Percentiles rank a stretch among this genome's conserved stretches.
These are phyloP conservation scores for Salix viminalis DNA, from an alignment of 345 rosid genomes.

Conservation along the genomic window DNA sequence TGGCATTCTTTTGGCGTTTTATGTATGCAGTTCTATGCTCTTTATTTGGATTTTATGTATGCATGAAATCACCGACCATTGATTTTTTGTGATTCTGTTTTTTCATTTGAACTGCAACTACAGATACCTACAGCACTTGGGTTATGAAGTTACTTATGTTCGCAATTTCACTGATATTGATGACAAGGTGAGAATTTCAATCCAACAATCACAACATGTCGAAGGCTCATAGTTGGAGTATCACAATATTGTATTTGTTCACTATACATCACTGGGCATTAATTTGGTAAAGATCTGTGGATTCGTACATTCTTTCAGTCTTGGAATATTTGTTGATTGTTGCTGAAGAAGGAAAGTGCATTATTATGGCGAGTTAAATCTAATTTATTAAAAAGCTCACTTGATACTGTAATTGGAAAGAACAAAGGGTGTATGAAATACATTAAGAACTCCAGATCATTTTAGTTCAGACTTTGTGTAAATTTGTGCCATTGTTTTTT, in stretches of 20 bases:
- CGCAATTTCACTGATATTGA: constrained; percentile 91
- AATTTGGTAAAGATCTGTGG: neutral
- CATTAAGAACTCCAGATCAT: neutral
- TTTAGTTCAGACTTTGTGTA: neutral
- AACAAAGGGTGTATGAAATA: neutral
- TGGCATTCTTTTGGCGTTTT: neutral
- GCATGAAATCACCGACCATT: neutral
- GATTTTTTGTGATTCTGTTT: neutral
- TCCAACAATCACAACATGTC: neutral
- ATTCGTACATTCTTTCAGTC: neutral
- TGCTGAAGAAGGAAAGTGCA: neutral
- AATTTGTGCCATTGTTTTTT: neutral
- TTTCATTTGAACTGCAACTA: constrained; percentile 21
- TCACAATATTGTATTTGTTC: neutral
- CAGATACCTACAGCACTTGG: constrained; percentile 66
- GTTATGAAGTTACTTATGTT: constrained; percentile 68
- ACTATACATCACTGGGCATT: neutral
- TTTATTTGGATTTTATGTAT: neutral
- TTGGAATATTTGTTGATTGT: neutral
- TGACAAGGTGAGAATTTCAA: constrained; percentile 59
- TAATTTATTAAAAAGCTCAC: neutral
- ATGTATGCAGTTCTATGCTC: neutral
- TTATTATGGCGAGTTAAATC: neutral
- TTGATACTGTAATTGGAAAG: neutral
- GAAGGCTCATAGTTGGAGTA: neutral